These are phyloP conservation scores for Globisporangium canariense DNA, from an alignment of 352 stramenopile species.

Conservation along the genomic window DNA sequence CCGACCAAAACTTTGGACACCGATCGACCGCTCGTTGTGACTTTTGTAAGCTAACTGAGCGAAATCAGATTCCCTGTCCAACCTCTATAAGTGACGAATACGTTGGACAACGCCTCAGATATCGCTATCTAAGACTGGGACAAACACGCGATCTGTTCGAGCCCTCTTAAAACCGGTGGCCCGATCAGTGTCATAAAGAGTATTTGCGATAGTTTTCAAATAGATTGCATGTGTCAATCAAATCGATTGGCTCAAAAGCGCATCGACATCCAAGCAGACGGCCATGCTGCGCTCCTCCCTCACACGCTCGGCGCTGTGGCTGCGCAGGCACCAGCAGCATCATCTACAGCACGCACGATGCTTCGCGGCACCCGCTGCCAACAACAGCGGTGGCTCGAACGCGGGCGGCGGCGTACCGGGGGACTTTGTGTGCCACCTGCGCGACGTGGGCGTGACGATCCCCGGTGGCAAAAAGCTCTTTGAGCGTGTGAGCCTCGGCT, in stretches of 20 bases:
- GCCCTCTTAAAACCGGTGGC: no score
- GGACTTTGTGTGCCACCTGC: slow-evolving; percentile 82
- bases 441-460: slow-evolving; percentile 74
- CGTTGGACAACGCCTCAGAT: no score
- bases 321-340: not conserved
- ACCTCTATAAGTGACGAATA: no score
- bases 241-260: not conserved
- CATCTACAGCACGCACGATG: slow-evolving; percentile 12
- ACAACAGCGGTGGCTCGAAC: slow-evolving; percentile 36
- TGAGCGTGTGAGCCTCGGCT: slow-evolving; percentile 70
- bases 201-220: no score
- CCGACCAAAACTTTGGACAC: no score
- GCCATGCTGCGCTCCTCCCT: slow-evolving; percentile 9
- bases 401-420: slow-evolving; percentile 71
- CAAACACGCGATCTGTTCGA: no score
- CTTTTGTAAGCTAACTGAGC: no score
- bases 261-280: not conserved
- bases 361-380: slow-evolving; percentile 28
- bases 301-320: slow-evolving; percentile 3
- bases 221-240: no score
- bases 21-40: no score
- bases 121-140: no score
- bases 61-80: no score
- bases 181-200: no score
- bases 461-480: slow-evolving; percentile 84